Evolutionary conservation across 2,329 filamentous ascomycete genomes (phyloP), one percentile per base, ranked within the genome.

Genomic region (Botrytis squamosa): DNA sequence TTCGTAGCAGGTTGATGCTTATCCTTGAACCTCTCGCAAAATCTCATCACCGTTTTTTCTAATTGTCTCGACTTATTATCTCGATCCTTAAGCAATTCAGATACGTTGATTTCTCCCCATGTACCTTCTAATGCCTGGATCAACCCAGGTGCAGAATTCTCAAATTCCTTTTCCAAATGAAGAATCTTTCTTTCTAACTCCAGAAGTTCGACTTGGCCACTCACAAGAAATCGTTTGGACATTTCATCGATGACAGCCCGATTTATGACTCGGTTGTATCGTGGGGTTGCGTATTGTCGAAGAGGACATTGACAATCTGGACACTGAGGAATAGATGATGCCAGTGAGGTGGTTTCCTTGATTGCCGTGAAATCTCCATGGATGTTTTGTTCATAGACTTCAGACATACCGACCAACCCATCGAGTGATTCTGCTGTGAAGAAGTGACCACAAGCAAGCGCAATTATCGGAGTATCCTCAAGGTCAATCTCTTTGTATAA

Each of bases 391-490:
- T 33, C 73, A 74, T 75, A 83, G 72, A 36, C 76, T 77, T 82
- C 80, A 3, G 76, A 74, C 82, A 93, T 85, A 0, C 83, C 83
- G 83, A 92, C 20, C 20, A 85, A 81, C 0, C 86, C 87, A 78
- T 93, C 91, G 81, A 93, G 85, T 2, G 84, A 89, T 44, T 85
- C 83, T 2, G 86, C 82, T 0, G 89, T 91, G 71, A 90, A 83
- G 75, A 92, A 85, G 78, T 93, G 91, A 0, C 89, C 88, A 74
- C 90, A 93, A 3, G 82, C 80, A 0, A 88, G 87, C 67, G 92
- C 86, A 33, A 93, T 85, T 75, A 88, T 88, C 0, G 91, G 91
- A 0, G 86, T 85, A 12, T 88, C 83, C 49, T 90, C 81, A 0
- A 92, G 78, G 74, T 92, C 82, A 38, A 90, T 83, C 0, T 92